Base-by-base conservation (phyloP, 2,329 filamentous ascomycete species). In the Paracamarosporium sp. region DNA sequence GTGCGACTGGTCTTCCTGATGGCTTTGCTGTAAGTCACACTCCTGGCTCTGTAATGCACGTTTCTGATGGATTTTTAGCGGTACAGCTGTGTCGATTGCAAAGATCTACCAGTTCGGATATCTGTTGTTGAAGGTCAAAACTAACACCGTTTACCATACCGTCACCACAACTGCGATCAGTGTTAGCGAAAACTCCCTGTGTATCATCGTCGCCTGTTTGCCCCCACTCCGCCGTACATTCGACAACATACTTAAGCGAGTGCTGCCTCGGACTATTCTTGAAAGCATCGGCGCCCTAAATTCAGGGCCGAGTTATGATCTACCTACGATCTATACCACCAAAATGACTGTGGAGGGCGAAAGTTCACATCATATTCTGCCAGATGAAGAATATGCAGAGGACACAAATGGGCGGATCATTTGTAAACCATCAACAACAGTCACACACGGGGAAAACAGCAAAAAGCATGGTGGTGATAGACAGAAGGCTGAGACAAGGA, bases 201-300 rank as follows among this genome's bases (percentile, higher is more conserved):
- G 53, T 11, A 56, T 60, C 22, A 41, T 60, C 38, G 45, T 54
- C 13, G 41, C 57, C 4, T 56, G 48, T 20, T 50, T 60, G 13
- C 53, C 57, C 17, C 53, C 50, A 6, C 53, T 56, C 2, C 57
- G 57, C 17, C 38, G 43, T 9, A 52, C 50, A 3, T 56, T 56
- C 17, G 48, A 57, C 17, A 46, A 52, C 25, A 0, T 60, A 28
- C 35, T 60, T 24, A 52, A 31, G 25, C 12, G n/a, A 9, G 27
- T 52, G 3, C 30, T 59, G n/a, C 56, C 56, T 8, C 6, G 12
- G 12, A 35, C 33, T 13, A 22, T 57, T 12, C 33, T 53, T 9
- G 38, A 45, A 8, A 27, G 15, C 5, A 43, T 51, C 17, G 33
- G 52, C 27, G 52, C 52, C 7, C 22, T 44, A 13, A 27, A 48